Percentiles rank a stretch among this genome's conserved stretches.
Evolutionary conservation across 2,329 filamentous ascomycete genomes (phyloP).

Genomic region (Penicillium sp.): DNA sequence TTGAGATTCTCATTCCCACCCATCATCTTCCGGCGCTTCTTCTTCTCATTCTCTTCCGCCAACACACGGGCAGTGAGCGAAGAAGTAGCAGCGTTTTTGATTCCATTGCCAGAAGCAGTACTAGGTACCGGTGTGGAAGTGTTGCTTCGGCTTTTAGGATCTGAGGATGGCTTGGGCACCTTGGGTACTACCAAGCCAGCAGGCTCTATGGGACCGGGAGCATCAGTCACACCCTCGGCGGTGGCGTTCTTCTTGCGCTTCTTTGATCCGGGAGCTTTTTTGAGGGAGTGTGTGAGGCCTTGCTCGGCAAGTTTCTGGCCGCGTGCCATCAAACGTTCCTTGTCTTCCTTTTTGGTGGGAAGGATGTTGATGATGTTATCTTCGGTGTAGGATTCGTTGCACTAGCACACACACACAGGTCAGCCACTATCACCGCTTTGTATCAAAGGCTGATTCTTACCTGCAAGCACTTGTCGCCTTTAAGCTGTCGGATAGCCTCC

Average conservation of each 20-base stretch:
- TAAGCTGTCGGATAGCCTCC: slow-evolving; percentile 77
- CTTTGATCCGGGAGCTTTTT: slow-evolving; percentile 66
- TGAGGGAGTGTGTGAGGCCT: slow-evolving; percentile 80
- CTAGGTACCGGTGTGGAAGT: slow-evolving; percentile 34
- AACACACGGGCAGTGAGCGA: slow-evolving; percentile 82
- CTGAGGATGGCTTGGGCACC: slow-evolving; percentile 20
- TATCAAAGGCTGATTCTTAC: slow-evolving; percentile 35
- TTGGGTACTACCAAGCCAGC: slow-evolving; percentile 34
- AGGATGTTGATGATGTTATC: slow-evolving; percentile 83
- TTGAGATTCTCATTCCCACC: slow-evolving; percentile 58
- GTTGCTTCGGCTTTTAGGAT: slow-evolving; percentile 25
- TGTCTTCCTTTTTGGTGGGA: slow-evolving; percentile 67
- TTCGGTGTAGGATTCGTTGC: slow-evolving; percentile 68
- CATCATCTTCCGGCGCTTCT: slow-evolving; percentile 72
- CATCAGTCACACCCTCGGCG: slow-evolving; percentile 34
- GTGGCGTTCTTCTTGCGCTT: slow-evolving; percentile 72
- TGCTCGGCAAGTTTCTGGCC: slow-evolving; percentile 66
- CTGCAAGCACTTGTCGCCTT: slow-evolving; percentile 59
- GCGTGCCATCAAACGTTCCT: slow-evolving; percentile 64
- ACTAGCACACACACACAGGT: slow-evolving; percentile 48
- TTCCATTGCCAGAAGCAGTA: slow-evolving; percentile 52
- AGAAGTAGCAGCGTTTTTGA: slow-evolving; percentile 86
- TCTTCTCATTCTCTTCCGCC: slow-evolving; percentile 77
- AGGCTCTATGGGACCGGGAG: slow-evolving; percentile 36
- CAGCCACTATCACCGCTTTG: background rate